Evolutionary conservation across 2,329 filamentous ascomycete genomes (phyloP), one percentile per base, ranked within the genome.

Genomic region (Aspergillus vadensis): DNA sequence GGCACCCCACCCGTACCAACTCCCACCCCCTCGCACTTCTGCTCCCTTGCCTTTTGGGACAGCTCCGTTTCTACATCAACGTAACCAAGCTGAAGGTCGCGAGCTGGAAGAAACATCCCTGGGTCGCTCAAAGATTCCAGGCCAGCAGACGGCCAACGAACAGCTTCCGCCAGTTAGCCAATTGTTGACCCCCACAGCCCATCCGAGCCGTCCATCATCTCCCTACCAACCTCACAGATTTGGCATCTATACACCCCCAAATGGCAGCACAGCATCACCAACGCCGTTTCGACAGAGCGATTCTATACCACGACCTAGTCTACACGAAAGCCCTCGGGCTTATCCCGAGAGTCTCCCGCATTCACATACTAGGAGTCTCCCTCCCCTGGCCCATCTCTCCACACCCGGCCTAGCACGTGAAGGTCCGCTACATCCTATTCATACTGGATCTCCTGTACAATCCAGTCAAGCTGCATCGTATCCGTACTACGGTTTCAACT

Each of bases 131-230:
- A 65, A 64, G 15, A 21, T 63, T 43, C 51, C 55, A 14, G 49
- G 48, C 12, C 59, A 49, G 36, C 62, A 62, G 52, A 56, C 36
- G 58, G 55, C 64, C 53, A 71, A 65, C 15, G 71, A 75, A 54
- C 72, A 73, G 55, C 68, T 79, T 10, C 77, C 77, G 15, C 74
- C 77, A 8, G 76, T 79, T 38, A 75, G 74, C 47, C 75, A 78
- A 59, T 64, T 79, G 47, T 65, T 79, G 53, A 77, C 74, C 1
- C 75, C 76, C 3, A 65, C 63, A 14, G 64, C 70, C 15, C 67
- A 66, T 38, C 65, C 70, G 10, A 72, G 63, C 56, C 68, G 65
- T 21, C 63, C 70, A 23, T 64, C 70, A 39, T 73, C 74, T 41
- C 66, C 71, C 4, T 72, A 70, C 59, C 57, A 63, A 25, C 63